Evolutionary conservation across 1,284 basidiomycete genomes (phyloP), one percentile per base, ranked within the genome.

Genomic region (Fomitopsis palustris): DNA sequence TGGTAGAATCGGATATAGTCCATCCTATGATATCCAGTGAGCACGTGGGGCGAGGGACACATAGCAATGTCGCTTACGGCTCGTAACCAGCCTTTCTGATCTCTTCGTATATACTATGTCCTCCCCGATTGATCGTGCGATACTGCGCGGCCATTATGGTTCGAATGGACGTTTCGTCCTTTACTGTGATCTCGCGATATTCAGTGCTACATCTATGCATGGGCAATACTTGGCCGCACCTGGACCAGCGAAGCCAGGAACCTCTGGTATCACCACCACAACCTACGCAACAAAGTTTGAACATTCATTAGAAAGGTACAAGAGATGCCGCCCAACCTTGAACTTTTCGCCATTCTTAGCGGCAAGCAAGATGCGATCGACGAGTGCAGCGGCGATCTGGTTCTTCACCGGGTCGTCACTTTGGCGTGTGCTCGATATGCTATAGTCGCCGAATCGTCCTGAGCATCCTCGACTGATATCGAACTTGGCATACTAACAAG

Each of bases 1-100:
- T 97, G 93, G 76, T 92, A 97, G 81, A 96, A 93, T 21, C 88
- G 82, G 65, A 93, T 90, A 71, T 89, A 93, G 63, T 90, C 87
- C 71, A 80, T 72, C 42, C 92, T 93, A 63, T 3, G 23, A 53
- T 3, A 61, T 62, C 27, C 64, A 6, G 8, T 29, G 5, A 54
- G 52, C 53, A 31, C 19, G 19, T 8, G 12, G 2, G 27, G 16
- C 35, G 8, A 4, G 5, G 47, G 27, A 19, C n/a, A n/a, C n/a
- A 14, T 27, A 14, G 23, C 49, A 10, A 19, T 0, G 42, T 12
- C 0, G 80, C 88, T 70, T 69, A 90, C 85, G 95, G 93, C 60
- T 96, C 89, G 67, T 79, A 89, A 2, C 95, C 93, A n/a, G 84
- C 92, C 60, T 81, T 85, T 53, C 88, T 80, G 53, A 97, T 81